Conservation (phyloP, 768 basidiomycete species). For the Lactarius indigo region DNA sequence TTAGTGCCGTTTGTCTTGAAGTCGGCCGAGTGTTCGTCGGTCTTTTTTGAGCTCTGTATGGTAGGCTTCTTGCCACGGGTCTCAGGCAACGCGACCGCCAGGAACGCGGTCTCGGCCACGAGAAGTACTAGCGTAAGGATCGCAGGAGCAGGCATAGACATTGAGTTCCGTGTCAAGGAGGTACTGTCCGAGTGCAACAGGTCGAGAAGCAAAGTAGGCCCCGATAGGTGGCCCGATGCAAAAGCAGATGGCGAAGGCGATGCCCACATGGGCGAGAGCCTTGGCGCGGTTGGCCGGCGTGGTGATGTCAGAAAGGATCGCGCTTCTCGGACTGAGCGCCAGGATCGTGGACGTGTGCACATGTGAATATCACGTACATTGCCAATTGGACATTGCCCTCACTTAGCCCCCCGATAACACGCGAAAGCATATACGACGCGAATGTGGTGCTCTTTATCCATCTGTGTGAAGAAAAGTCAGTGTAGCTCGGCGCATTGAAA, state of each 20-base stretch:
- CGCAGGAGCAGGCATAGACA: constrained; percentile 89
- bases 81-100: constrained; percentile 77
- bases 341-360: background rate
- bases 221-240: constrained; percentile 91
- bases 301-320: constrained; percentile 91
- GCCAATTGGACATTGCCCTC: constrained; percentile 98
- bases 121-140: constrained; percentile 76
- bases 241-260: constrained; percentile 96
- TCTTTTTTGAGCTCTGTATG: constrained; percentile 18
- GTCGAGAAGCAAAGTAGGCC: constrained; percentile 91
- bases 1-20: constrained; percentile 2
- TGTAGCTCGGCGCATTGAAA: constrained; percentile 1
- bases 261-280: constrained; percentile 88
- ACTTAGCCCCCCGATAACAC: constrained; percentile 88
- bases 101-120: constrained; percentile 73
- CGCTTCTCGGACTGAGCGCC: constrained; percentile 43
- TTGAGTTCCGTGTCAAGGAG: constrained; percentile 68
- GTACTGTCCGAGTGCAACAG: constrained; percentile 55
- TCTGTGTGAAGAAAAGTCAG: constrained; percentile 38
- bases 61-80: constrained; percentile 49
- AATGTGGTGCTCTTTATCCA: constrained; percentile 92
- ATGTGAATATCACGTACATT: constrained; percentile 55
- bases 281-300: constrained; percentile 74
- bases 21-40: constrained; percentile 18
- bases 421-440: constrained; percentile 83